Conservation (phyloP, 2,329 filamentous ascomycete species). For the Dothidotthia symphoricarpi region DNA sequence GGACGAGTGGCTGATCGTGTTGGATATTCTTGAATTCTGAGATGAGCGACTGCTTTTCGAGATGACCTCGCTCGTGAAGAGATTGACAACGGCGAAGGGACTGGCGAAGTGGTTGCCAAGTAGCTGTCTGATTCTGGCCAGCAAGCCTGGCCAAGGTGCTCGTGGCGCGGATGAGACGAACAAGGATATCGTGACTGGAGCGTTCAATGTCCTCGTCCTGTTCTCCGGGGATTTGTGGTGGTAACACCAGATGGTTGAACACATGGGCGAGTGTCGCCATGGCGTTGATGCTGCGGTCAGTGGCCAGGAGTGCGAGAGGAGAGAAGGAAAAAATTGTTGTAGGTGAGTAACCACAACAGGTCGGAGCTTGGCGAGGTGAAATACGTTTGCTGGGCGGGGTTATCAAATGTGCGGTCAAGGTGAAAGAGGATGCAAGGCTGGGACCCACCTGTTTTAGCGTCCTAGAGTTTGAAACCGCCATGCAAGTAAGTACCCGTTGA, state of each 20-base stretch:
- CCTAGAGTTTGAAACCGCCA: too few relatives aligned
- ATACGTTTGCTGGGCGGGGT: too few relatives aligned
- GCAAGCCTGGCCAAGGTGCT: constrained; percentile 13
- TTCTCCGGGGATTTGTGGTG: constrained; percentile 33
- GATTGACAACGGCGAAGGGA: constrained; percentile 9
- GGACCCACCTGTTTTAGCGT: too few relatives aligned
- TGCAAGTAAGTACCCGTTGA: too few relatives aligned
- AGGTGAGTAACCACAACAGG: too few relatives aligned
- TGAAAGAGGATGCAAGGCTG: too few relatives aligned
- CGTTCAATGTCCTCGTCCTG: constrained; percentile 24
- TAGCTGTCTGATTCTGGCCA: constrained; percentile 5
- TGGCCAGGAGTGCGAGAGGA: too few relatives aligned
- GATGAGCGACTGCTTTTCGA: constrained; percentile 11
- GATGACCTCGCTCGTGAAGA: constrained; percentile 9
- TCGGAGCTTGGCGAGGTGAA: too few relatives aligned
- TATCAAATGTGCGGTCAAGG: too few relatives aligned
- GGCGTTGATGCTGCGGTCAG: too few relatives aligned
- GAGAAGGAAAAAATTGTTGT: too few relatives aligned
- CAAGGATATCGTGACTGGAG: constrained; percentile 24
- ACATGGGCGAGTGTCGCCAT: too few relatives aligned
- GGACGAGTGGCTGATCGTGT: constrained; percentile 18
- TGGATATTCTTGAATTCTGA: constrained; percentile 8
- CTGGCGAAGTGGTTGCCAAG: constrained; percentile 13
- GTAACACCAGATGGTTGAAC: constrained; percentile 39
- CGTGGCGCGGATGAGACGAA: constrained; percentile 22